Conservation (phyloP, 2,329 filamentous ascomycete species). For the Exophiala viscosa region DNA sequence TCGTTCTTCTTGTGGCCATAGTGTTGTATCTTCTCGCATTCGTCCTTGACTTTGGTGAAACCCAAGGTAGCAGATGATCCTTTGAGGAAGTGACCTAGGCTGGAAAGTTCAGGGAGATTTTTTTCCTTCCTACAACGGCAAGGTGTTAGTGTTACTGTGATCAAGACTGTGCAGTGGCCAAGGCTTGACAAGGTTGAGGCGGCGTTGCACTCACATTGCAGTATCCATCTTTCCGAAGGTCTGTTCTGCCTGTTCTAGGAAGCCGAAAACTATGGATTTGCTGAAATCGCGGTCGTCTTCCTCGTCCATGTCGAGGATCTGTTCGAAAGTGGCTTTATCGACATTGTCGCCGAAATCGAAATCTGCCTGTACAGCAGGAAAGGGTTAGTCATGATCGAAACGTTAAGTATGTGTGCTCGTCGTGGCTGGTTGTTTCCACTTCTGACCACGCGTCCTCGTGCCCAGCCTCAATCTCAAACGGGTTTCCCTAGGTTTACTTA, state of each 20-base stretch:
- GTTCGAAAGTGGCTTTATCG: slow-evolving; percentile 76
- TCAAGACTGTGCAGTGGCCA: not conserved
- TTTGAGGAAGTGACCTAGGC: slow-evolving; percentile 92
- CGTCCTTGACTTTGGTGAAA: slow-evolving; percentile 83
- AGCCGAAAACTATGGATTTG: slow-evolving; percentile 80
- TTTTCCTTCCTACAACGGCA: slow-evolving; percentile 54
- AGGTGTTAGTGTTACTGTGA: not conserved
- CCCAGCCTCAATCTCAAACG: not conserved
- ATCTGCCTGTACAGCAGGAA: slow-evolving; percentile 8
- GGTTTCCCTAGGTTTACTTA: slow-evolving; percentile 6
- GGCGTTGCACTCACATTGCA: slow-evolving; percentile 58
- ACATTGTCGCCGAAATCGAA: slow-evolving; percentile 70
- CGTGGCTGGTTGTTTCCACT: no score
- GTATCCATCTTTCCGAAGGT: slow-evolving; percentile 83
- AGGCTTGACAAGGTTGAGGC: not conserved
- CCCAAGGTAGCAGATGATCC: slow-evolving; percentile 94
- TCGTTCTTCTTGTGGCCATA: slow-evolving; percentile 80
- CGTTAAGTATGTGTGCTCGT: not conserved
- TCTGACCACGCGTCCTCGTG: no score
- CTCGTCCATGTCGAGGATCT: slow-evolving; percentile 99
- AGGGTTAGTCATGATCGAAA: not conserved
- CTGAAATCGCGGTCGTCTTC: slow-evolving; percentile 83
- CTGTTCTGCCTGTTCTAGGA: slow-evolving; percentile 83
- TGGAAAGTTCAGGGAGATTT: slow-evolving; percentile 71
- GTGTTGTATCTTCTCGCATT: slow-evolving; percentile 94